Percentiles rank a stretch among this genome's conserved stretches.
Evolutionary conservation across 2,329 filamentous ascomycete genomes (phyloP).

Genomic region (Bipolaris gigantea): DNA sequence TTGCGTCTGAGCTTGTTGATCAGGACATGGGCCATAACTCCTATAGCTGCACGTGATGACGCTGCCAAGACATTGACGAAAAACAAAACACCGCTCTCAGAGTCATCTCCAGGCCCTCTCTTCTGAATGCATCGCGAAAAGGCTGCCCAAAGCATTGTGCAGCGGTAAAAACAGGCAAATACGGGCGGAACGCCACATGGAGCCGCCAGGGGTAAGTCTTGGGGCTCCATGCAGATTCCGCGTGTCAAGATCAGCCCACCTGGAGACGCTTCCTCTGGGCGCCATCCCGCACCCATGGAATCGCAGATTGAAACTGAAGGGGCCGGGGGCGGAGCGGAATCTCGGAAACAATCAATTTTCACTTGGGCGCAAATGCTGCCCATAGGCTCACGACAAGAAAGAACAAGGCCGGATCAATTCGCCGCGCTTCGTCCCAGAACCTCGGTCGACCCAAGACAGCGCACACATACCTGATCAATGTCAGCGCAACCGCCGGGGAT

Average conservation of each 20-base stretch:
- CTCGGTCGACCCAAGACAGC: not conserved
- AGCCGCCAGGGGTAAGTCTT: slow-evolving; percentile 1
- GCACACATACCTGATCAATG: not conserved
- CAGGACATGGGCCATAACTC: not conserved
- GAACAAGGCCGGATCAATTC: not conserved
- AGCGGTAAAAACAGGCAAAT: slow-evolving; percentile 28
- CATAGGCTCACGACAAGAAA: not conserved
- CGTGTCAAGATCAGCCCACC: slow-evolving; percentile 26
- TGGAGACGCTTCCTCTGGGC: not conserved
- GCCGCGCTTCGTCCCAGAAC: not conserved
- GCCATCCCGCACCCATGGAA: slow-evolving; percentile 4
- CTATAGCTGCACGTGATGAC: not conserved
- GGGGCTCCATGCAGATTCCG: slow-evolving; percentile 12
- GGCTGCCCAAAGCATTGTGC: not conserved
- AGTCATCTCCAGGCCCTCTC: not conserved
- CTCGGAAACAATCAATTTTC: not conserved
- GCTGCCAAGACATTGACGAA: slow-evolving; percentile 4
- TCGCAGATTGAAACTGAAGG: not conserved
- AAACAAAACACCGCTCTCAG: not conserved
- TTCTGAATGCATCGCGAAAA: not conserved
- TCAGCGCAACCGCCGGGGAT: not conserved
- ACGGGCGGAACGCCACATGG: slow-evolving; percentile 28
- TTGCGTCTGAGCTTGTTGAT: not conserved
- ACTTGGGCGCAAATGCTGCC: not conserved
- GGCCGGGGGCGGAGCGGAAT: slow-evolving; percentile 8